Conservation (phyloP, 441 rosid species). For the Gossypium lobatum region DNA sequence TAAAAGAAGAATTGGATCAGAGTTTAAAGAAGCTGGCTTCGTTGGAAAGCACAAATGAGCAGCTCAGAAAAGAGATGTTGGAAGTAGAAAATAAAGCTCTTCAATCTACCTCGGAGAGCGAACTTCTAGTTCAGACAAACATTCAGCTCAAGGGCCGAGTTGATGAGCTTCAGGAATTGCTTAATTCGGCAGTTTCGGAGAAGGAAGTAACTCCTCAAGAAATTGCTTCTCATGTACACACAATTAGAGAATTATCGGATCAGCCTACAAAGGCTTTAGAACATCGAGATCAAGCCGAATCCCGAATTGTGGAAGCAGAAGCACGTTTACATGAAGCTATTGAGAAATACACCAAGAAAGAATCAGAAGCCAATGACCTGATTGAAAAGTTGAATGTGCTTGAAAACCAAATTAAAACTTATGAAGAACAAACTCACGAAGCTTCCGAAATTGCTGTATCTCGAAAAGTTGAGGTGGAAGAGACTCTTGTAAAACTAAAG, state of each 20-base stretch:
- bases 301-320: conserved; percentile 34
- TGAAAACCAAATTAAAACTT: conserved; percentile 45
- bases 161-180: conserved; percentile 65
- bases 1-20: conserved; percentile 67
- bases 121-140: conserved; percentile 68
- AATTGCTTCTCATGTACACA: conserved; percentile 39
- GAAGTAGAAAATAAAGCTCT: conserved; percentile 59
- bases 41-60: conserved; percentile 52
- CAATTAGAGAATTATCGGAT: conserved; percentile 45
- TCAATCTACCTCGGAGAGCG: conserved; percentile 55
- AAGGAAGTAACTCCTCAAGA: conserved; percentile 57
- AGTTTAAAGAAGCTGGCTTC: conserved; percentile 44
- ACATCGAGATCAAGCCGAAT: conserved; percentile 47
- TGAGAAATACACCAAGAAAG: conserved; percentile 44
- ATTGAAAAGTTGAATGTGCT: conserved; percentile 52
- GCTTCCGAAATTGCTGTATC: conserved; percentile 51
- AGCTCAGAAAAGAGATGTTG: conserved; percentile 45
- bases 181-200: conserved; percentile 49
- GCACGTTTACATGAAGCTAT: conserved; percentile 47
- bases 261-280: conserved; percentile 52
- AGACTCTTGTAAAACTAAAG: conserved; percentile 45
- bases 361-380: conserved; percentile 45
- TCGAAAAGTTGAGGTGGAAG: conserved; percentile 59
- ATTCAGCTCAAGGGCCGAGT: conserved; percentile 64
- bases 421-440: conserved; percentile 50